Percentiles rank a stretch among this genome's conserved stretches.
Evolutionary conservation across 2,329 filamentous ascomycete genomes (phyloP).

Genomic region (Emydomyces testavorans): DNA sequence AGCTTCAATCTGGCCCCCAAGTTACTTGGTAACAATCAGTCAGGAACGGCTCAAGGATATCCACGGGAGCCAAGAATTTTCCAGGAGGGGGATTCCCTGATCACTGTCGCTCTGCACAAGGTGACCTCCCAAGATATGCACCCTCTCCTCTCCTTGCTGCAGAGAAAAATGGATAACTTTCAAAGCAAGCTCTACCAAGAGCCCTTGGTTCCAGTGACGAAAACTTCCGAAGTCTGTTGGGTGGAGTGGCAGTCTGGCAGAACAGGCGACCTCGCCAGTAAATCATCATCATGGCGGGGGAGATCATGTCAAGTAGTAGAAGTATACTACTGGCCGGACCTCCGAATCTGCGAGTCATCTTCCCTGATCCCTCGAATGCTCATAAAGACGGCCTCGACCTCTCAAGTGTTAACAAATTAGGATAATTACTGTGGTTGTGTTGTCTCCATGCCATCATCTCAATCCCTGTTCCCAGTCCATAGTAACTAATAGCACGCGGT

Average conservation of each 20-base stretch:
- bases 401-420: background rate
- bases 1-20: conserved; percentile 8
- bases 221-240: conserved; percentile 4
- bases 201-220: background rate
- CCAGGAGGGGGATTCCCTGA: background rate
- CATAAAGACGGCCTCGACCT: background rate
- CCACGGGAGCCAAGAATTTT: conserved; percentile 2
- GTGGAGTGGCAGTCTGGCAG: background rate
- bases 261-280: background rate
- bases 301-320: conserved; percentile 10
- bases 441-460: background rate
- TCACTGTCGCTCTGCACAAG: background rate
- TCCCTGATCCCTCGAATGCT: background rate
- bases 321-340: conserved; percentile 4
- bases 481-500: background rate
- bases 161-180: background rate
- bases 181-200: conserved; percentile 8
- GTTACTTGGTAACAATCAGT: conserved; percentile 7
- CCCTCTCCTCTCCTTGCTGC: background rate
- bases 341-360: conserved; percentile 11
- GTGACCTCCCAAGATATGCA: background rate
- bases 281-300: conserved; percentile 1
- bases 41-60: conserved; percentile 11
- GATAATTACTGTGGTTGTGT: background rate
- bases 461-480: conserved; percentile 9